A percentile compares a stretch with the other conserved stretches of the same genome.
Evolutionary conservation across 2,329 filamentous ascomycete genomes (phyloP).

Genomic region (Sphaerulina vaccinii): DNA sequence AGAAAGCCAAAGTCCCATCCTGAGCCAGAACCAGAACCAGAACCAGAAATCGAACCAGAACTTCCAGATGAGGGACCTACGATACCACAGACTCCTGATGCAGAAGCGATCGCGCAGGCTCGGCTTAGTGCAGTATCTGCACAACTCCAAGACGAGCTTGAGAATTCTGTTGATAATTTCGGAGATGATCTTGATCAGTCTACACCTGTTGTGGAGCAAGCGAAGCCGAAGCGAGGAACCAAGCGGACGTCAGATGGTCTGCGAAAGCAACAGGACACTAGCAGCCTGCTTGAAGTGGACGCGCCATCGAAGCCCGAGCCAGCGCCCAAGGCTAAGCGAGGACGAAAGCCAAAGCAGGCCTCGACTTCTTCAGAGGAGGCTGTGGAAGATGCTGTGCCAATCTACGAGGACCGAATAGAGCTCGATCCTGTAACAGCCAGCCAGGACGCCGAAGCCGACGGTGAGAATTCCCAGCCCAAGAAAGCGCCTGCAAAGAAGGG

Average conservation of each 20-base stretch:
- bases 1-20: slow-evolving; percentile 36
- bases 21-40: slow-evolving; percentile 23
- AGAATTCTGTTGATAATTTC: slow-evolving; percentile 31
- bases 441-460: slow-evolving; percentile 13
- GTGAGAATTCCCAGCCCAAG: slow-evolving; percentile 12
- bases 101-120: slow-evolving; percentile 15
- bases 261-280: slow-evolving; percentile 30
- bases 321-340: slow-evolving; percentile 25
- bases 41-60: slow-evolving; percentile 16
- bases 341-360: slow-evolving; percentile 24
- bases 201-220: slow-evolving; percentile 25
- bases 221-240: slow-evolving; percentile 32
- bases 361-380: slow-evolving; percentile 17
- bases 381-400: slow-evolving; percentile 5
- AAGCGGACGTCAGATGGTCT: slow-evolving; percentile 43
- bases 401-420: slow-evolving; percentile 14
- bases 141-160: slow-evolving; percentile 36
- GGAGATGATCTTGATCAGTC: slow-evolving; percentile 28
- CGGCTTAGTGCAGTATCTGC: slow-evolving; percentile 30
- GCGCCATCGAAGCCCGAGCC: slow-evolving; percentile 34
- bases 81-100: slow-evolving; percentile 19
- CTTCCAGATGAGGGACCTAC: slow-evolving; percentile 19
- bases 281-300: slow-evolving; percentile 28
- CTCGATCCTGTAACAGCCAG: slow-evolving; percentile 10
- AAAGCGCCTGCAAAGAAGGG: slow-evolving; percentile 28